Conservation (phyloP, 2,329 filamentous ascomycete genomes). For the Alternaria viburni region DNA sequence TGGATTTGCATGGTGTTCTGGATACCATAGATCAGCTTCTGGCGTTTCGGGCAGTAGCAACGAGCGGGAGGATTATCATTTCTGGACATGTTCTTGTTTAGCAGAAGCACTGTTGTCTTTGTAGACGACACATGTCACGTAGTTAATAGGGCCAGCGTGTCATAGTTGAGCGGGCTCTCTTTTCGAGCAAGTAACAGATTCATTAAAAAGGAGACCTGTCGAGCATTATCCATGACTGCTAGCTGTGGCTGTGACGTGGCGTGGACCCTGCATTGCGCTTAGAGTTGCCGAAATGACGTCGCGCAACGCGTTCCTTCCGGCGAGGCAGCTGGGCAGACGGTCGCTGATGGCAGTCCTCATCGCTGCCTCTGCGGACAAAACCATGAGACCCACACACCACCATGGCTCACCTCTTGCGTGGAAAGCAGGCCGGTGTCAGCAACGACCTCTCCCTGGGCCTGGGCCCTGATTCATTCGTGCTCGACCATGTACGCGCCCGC, state of each 20-base stretch:
- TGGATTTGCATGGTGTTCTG: slow-evolving; percentile 14
- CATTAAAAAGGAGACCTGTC: not conserved
- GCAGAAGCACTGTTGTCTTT: not conserved
- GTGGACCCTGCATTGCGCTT: slow-evolving; percentile 26
- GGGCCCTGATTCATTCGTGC: slow-evolving; percentile 75
- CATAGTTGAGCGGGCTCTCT: not conserved
- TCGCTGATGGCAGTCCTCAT: slow-evolving; percentile 15
- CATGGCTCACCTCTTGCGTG: slow-evolving; percentile 88
- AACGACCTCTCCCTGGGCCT: slow-evolving; percentile 88
- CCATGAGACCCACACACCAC: slow-evolving; percentile 37
- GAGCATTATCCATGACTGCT: not conserved
- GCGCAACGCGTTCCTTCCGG: slow-evolving; percentile 18
- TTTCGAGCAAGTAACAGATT: not conserved
- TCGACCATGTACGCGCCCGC: slow-evolving; percentile 72
- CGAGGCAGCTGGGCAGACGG: slow-evolving; percentile 13
- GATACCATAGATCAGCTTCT: slow-evolving; percentile 22
- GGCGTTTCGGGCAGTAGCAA: slow-evolving; percentile 20
- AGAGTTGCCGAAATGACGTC: slow-evolving; percentile 25
- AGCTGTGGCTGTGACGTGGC: slow-evolving; percentile 8
- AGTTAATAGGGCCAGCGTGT: not conserved
- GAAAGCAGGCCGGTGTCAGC: slow-evolving; percentile 91
- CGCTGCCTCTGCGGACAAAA: slow-evolving; percentile 20
- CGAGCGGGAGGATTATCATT: not conserved
- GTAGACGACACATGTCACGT: not conserved
- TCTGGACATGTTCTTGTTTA: not conserved